Base-by-base conservation (phyloP, 768 basidiomycete genomes). In the Phylloporus sp. region DNA sequence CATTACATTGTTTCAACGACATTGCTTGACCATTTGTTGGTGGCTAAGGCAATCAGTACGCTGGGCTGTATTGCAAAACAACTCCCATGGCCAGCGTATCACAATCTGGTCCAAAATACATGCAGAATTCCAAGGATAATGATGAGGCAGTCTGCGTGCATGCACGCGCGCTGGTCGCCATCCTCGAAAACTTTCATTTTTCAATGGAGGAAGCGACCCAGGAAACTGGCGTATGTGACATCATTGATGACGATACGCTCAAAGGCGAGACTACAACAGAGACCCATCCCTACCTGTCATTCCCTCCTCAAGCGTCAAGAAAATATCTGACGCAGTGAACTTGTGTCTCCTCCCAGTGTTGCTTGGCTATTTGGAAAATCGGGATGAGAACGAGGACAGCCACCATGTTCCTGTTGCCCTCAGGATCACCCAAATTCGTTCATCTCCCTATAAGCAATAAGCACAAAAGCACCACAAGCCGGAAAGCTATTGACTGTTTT, bases 141-240 rank as follows among this genome's bases (percentile, higher is more conserved):
- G 82, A 84, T 44, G 77, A 77, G 16, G 79, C 82, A 2, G 86
- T 94, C 57, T 85, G 88, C 39, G 79, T 91, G 11, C 90, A 86
- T 64, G 79, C 97, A n/a, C 83, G 97, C 29, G 76, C 88, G 0
- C 75, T 97, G 22, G 89, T 97, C 1, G 76, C 89, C 1, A 70
- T 97, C 7, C 75, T 99, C 46, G 91, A 95, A 62, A 84, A 84
- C 61, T 99, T 98, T 74, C 88, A 91, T 62, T 98, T 98, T 62
- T 77, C 85, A 2, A 86, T 95, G 82, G 84, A 86, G 44, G 79
- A 85, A 20, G 58, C 67, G 1, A 70, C 82, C 2, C 61, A 57
- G 8, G 70, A 70, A 10, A 55, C 54, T 12, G 64, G 68, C 0
- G 49, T 39, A 1, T 59, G 65, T 4, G 67, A 66, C 23, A 69